Conservation (phyloP, 129 eudicot genomes). For the Helianthus tuberosus region DNA sequence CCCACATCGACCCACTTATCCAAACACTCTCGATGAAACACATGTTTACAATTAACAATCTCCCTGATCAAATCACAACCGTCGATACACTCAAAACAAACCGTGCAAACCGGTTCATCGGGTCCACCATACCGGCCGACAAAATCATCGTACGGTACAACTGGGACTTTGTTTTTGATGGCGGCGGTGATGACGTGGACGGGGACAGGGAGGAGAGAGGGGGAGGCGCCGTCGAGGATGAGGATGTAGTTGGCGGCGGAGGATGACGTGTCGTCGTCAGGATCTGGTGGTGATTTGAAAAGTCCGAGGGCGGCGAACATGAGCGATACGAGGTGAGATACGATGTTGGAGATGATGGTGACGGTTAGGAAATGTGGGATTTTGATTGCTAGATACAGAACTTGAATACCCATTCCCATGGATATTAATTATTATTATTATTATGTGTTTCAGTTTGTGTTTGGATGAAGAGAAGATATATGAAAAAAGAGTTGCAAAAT, state of each 20-base stretch:
- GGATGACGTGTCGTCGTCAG: slow-evolving; percentile 26
- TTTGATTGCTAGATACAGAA: slow-evolving; percentile 43
- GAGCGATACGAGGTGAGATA: slow-evolving; percentile 31
- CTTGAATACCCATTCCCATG: slow-evolving; percentile 30
- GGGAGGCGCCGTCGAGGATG: slow-evolving; percentile 53
- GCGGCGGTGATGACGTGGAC: slow-evolving; percentile 51
- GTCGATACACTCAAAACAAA: slow-evolving; percentile 30
- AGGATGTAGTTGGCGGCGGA: slow-evolving; percentile 39
- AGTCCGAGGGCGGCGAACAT: slow-evolving; percentile 39
- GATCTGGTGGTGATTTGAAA: slow-evolving; percentile 48
- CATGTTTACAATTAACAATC: slow-evolving; percentile 39
- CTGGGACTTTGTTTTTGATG: slow-evolving; percentile 41
- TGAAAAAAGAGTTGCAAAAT: no score
- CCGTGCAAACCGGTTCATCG: slow-evolving; percentile 16
- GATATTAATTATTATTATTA: no score
- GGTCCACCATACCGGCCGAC: neutral
- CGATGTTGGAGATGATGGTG: slow-evolving; percentile 32
- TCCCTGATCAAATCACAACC: slow-evolving; percentile 30
- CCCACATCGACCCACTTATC: slow-evolving; percentile 48
- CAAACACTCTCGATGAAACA: slow-evolving; percentile 42
- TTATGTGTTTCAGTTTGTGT: neutral
- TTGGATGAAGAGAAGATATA: neutral
- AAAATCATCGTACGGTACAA: slow-evolving; percentile 36
- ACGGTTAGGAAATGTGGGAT: slow-evolving; percentile 35
- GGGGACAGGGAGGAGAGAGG: slow-evolving; percentile 53